These are phyloP conservation scores for Coccomyxa sp. DNA, from an alignment of 139 green algal species.

Conservation along the genomic window DNA sequence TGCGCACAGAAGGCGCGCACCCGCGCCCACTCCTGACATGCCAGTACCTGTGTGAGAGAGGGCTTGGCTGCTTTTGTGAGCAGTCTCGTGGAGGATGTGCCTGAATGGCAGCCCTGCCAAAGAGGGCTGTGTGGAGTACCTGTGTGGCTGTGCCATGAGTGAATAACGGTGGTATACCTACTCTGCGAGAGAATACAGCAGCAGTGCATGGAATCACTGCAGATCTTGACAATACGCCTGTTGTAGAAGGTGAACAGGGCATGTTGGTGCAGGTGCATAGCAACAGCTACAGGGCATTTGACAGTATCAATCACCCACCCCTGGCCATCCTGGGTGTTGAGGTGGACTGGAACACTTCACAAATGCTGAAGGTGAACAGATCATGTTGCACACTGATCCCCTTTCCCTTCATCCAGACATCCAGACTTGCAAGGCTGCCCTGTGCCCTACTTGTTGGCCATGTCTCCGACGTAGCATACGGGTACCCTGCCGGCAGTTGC, in stretches of 20 bases:
- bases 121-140: too few species aligned
- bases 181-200: too few species aligned
- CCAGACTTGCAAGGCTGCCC: not conserved
- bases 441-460: not conserved
- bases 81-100: too few species aligned
- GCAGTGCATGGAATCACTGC: too few species aligned
- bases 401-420: not conserved
- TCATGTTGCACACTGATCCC: not conserved
- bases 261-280: conserved; percentile 15
- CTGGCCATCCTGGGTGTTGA: conserved; percentile 83
- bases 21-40: too few species aligned
- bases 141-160: too few species aligned
- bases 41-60: too few species aligned
- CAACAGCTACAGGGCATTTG: conserved; percentile 51
- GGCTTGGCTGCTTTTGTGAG: too few species aligned
- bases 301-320: conserved; percentile 62
- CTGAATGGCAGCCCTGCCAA: too few species aligned
- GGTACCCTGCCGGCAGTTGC: not conserved
- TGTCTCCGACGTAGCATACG: not conserved
- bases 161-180: too few species aligned
- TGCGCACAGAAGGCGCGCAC: conserved; percentile 45
- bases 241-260: not conserved
- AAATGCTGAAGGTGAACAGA: conserved; percentile 38
- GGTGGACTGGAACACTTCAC: conserved; percentile 47
- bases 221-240: conserved; percentile 16